Conservation (phyloP, 1,284 basidiomycete species). For the Heterobasidion parviporum region DNA sequence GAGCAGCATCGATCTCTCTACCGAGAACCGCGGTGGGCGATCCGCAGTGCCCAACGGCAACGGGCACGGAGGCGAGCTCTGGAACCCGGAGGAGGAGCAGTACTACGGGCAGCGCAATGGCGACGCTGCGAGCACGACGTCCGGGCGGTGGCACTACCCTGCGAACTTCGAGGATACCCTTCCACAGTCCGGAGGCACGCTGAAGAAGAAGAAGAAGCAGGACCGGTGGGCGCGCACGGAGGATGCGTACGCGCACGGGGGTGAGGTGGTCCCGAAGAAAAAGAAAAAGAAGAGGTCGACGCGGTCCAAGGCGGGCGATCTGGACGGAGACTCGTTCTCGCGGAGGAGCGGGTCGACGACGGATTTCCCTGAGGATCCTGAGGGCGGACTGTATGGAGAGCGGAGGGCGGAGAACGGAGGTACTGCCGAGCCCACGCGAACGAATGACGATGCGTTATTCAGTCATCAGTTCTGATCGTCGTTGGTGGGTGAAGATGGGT, state of each 20-base stretch:
- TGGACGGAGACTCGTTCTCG: slow-evolving; percentile 35
- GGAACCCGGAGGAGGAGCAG: slow-evolving; percentile 64
- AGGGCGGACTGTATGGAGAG: slow-evolving; percentile 54
- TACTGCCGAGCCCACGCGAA: slow-evolving; percentile 11
- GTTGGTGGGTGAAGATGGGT: not conserved
- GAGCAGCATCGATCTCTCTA: slow-evolving; percentile 37
- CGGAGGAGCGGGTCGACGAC: slow-evolving; percentile 36
- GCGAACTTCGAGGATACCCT: slow-evolving; percentile 70
- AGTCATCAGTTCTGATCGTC: slow-evolving; percentile 37
- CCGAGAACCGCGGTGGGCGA: slow-evolving; percentile 22
- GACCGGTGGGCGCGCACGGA: slow-evolving; percentile 79
- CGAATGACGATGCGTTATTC: slow-evolving; percentile 30
- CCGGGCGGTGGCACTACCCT: slow-evolving; percentile 68
- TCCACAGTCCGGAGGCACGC: slow-evolving; percentile 28
- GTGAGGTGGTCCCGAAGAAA: slow-evolving; percentile 38
- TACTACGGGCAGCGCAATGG: slow-evolving; percentile 49
- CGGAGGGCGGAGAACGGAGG: slow-evolving; percentile 11
- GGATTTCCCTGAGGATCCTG: slow-evolving; percentile 65
- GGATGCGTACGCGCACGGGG: slow-evolving; percentile 60
- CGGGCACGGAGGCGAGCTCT: slow-evolving; percentile 41
- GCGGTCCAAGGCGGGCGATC: slow-evolving; percentile 26
- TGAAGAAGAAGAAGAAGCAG: slow-evolving; percentile 68
- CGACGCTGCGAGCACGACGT: slow-evolving; percentile 24
- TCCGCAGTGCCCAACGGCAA: slow-evolving; percentile 13
- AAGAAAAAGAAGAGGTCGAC: slow-evolving; percentile 26